phyloP scores from a whole-genome alignment of 228 moss, liverwort and hornwort genomes.

The Sphagnum magellanicum region DNA sequence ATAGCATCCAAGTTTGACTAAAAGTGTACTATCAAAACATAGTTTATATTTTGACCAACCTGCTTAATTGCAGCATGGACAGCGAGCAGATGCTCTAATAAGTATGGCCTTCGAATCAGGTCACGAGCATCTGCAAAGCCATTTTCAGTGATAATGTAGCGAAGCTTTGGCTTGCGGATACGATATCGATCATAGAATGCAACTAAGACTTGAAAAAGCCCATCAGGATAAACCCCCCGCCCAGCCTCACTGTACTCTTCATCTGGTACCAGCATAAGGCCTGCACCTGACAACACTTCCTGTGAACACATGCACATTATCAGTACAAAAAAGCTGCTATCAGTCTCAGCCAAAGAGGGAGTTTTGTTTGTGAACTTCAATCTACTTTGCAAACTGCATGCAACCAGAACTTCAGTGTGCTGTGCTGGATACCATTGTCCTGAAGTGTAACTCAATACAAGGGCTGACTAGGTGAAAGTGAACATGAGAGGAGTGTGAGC shows the following conservation, averaged over 20 bases:
- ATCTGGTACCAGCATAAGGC: conserved; percentile 68
- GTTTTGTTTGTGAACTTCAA: background rate
- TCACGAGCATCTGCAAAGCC: conserved; percentile 81
- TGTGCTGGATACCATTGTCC: too few relatives aligned
- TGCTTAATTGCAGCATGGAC: conserved; percentile 59
- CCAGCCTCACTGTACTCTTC: conserved; percentile 97
- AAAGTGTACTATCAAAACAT: background rate
- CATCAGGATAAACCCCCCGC: conserved; percentile 88
- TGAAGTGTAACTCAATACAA: too few relatives aligned
- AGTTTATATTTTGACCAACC: conserved; percentile 22
- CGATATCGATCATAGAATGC: conserved; percentile 66
- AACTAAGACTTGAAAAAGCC: conserved; percentile 74
- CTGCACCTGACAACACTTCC: conserved; percentile 79
- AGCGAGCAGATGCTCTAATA: conserved; percentile 86
- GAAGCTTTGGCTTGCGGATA: conserved; percentile 51
- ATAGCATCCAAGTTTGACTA: background rate
- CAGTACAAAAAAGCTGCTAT: background rate
- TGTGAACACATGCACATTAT: conserved; percentile 11
- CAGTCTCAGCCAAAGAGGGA: background rate
- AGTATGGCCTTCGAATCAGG: conserved; percentile 73
- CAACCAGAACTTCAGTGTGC: too few relatives aligned
- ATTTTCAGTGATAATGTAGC: conserved; percentile 87
- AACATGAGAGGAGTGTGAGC: too few relatives aligned
- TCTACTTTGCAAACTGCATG: too few relatives aligned
- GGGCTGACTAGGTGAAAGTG: too few relatives aligned